These are phyloP conservation scores for Malassezia brasiliensis DNA, from an alignment of 1,284 basidiomycete species.

Conservation along the genomic window DNA sequence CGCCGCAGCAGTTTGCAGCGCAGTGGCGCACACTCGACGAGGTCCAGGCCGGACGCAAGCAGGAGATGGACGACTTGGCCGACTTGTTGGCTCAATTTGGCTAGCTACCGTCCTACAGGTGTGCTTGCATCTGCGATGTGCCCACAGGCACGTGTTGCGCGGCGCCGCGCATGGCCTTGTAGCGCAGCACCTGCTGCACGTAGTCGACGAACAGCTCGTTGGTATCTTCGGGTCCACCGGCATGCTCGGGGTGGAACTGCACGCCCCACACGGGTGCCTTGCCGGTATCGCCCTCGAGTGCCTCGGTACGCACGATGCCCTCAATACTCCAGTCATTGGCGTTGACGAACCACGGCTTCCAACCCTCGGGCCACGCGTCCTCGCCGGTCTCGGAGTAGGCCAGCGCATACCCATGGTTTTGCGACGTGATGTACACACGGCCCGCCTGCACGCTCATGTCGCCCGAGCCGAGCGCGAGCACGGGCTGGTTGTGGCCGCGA, in stretches of 20 bases:
- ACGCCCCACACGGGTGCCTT: slow-evolving; percentile 41
- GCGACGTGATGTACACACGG: slow-evolving; percentile 83
- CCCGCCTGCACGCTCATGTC: slow-evolving; percentile 81
- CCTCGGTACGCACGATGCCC: slow-evolving; percentile 37
- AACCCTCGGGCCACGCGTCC: slow-evolving; percentile 41
- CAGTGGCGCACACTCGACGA: slow-evolving; percentile 28
- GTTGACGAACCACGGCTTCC: slow-evolving; percentile 46
- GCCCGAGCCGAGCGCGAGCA: slow-evolving; percentile 77
- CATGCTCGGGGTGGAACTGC: slow-evolving; percentile 47
- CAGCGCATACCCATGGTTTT: slow-evolving; percentile 52
- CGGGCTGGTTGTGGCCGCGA: slow-evolving; percentile 98
- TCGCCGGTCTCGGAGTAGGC: slow-evolving; percentile 26
- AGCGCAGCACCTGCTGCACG: slow-evolving; percentile 37
- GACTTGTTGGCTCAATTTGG: slow-evolving; percentile 35
- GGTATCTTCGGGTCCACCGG: slow-evolving; percentile 45
- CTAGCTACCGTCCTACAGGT: neutral
- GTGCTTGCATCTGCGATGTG: neutral
- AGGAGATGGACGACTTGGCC: slow-evolving; percentile 41
- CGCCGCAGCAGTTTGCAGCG: slow-evolving; percentile 19
- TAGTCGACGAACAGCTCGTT: slow-evolving; percentile 45
- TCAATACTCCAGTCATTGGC: slow-evolving; percentile 46
- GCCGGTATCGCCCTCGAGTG: slow-evolving; percentile 12
- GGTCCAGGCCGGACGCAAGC: slow-evolving; percentile 29
- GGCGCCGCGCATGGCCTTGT: slow-evolving; percentile 22
- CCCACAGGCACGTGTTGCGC: too few relatives aligned